These are phyloP conservation scores for Ceratocystis diversiconidia DNA, from an alignment of 2,329 filamentous ascomycete species.

Conservation along the genomic window DNA sequence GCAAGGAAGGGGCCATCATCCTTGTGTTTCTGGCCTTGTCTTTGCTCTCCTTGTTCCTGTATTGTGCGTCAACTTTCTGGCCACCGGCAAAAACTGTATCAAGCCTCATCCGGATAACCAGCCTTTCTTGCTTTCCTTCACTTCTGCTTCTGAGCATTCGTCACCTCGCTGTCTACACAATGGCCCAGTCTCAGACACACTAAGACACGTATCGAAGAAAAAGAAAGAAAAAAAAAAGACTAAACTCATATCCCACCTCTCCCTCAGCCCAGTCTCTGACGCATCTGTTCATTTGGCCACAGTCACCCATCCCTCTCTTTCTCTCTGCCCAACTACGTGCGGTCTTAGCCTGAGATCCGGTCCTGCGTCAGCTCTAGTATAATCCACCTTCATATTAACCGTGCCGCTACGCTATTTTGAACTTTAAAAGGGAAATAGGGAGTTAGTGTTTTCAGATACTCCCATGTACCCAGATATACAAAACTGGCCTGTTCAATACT, in stretches of 20 bases:
- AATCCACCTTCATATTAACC: not conserved
- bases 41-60: not conserved
- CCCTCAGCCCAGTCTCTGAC: not conserved
- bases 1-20: not conserved
- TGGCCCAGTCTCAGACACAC: too few species aligned
- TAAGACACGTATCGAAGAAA: too few species aligned
- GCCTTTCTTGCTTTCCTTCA: not conserved
- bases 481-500: too few species aligned
- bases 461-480: not conserved
- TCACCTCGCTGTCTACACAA: too few species aligned
- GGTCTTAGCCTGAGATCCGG: not conserved
- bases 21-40: not conserved
- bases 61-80: not conserved
- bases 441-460: not conserved
- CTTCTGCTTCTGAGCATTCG: not conserved
- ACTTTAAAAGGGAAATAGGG: not conserved
- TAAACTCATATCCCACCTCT: too few species aligned
- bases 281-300: not conserved
- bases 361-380: not conserved
- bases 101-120: not conserved
- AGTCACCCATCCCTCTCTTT: not conserved
- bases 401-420: not conserved
- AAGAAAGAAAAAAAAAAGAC: too few species aligned
- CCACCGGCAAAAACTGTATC: not conserved
- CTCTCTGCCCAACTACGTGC: not conserved